Evolutionary conservation across 129 eudicot genomes (phyloP).

Genomic region (Logfia minima): DNA sequence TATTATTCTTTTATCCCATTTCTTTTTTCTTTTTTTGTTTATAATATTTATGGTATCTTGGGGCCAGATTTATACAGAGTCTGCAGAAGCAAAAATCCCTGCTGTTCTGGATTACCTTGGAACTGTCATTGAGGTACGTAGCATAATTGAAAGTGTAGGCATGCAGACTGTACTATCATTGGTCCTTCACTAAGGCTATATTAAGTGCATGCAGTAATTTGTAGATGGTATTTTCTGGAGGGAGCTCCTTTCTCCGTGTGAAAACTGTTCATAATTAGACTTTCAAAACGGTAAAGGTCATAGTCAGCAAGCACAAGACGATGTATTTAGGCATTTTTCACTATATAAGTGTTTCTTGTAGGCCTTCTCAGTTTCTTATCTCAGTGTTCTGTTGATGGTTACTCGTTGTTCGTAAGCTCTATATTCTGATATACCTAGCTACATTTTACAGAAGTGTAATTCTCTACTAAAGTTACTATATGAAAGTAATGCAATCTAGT

Average conservation of each 20-base stretch:
- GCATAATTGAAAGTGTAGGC: constrained; percentile 11
- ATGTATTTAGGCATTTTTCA: not conserved
- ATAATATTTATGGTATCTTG: constrained; percentile 23
- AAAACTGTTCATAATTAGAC: too few relatives aligned
- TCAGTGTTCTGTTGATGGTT: not conserved
- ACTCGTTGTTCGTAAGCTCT: not conserved
- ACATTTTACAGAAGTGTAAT: not conserved
- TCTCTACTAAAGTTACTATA: not conserved
- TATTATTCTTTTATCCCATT: not conserved
- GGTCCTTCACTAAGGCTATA: not conserved
- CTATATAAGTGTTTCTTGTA: not conserved
- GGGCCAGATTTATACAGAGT: constrained; percentile 78
- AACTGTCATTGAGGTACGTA: constrained; percentile 78
- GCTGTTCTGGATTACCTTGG: constrained; percentile 95
- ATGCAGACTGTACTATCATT: constrained; percentile 38
- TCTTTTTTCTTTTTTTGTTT: constrained; percentile 6
- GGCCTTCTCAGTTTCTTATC: not conserved
- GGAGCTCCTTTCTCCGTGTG: too few relatives aligned
- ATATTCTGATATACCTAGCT: not conserved
- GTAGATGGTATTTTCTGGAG: too few relatives aligned
- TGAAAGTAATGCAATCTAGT: not conserved
- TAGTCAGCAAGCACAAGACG: too few relatives aligned
- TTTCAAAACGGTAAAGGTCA: too few relatives aligned
- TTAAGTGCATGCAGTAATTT: too few relatives aligned
- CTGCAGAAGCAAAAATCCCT: constrained; percentile 93